Base-by-base conservation (phyloP, 78 protist genomes). In the Tieghemostelium lacteum region DNA sequence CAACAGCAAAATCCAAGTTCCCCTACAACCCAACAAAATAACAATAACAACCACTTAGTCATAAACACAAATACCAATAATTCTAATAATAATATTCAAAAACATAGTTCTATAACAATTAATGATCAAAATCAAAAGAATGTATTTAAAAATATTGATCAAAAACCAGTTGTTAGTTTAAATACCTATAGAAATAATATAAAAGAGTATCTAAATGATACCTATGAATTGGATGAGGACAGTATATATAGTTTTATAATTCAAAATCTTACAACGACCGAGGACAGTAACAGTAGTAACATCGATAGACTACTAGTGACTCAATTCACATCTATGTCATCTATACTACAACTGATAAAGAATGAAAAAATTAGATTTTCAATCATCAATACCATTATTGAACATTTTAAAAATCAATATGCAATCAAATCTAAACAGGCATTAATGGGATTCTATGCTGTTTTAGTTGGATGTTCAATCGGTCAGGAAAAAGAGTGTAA, bases 61-160 rank as follows among this genome's bases (percentile, higher is more conserved):
- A 57, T 57, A 57, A 14, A 14, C 16, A 16, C 33, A 67, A 67
- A 7, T 67, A 66, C 64, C 31, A 66, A 29, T 49, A 63, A 49
- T 57, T 63, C 19, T 57, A 61, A 29, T 66, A 75, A 28, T 54
- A 76, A 28, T 8, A 62, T 33, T 12, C 33, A 54, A 4, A n/a
- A n/a, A n/a, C n/a, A n/a, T n/a, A n/a, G n/a, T n/a, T n/a, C n/a
- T n/a, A n/a, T n/a, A n/a, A n/a, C n/a, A n/a, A n/a, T n/a, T n/a
- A 26, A 72, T 28, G 36, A 74, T 24, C 6, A 22, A 19, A 58
- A 65, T 29, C 20, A n/a, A 45, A 24, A 19, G 55, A 80, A 80
- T 40, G 74, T 40, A 67, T 80, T 40, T 67, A 66, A 65, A 49
- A 52, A 80, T 67, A 80, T 80, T 49, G 88, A 80, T 57, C 73